Percentiles rank a stretch among this genome's conserved stretches.
These are phyloP conservation scores for Backusella sp. DNA, from an alignment of 192 early-diverging fungal species.

Conservation along the genomic window DNA sequence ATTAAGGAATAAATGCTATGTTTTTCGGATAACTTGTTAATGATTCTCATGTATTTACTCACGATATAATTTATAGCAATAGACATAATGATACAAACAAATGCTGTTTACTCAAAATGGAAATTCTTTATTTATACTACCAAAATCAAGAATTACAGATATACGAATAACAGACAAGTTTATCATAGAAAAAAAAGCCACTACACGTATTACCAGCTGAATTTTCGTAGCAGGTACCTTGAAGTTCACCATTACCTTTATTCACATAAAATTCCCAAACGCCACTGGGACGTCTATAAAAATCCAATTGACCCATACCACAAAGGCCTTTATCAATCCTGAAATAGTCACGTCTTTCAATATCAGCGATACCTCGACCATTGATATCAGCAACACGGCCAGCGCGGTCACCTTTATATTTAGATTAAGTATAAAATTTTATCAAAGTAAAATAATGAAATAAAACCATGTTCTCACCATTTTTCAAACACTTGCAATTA, in stretches of 20 bases:
- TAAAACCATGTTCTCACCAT: not conserved
- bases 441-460: not conserved
- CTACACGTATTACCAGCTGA: not conserved
- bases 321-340: not conserved
- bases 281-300: not conserved
- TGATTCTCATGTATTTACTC: too few species aligned
- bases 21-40: too few species aligned
- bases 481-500: not conserved
- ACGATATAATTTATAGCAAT: too few species aligned
- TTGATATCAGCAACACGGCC: not conserved
- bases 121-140: not conserved
- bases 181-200: not conserved
- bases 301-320: conserved; percentile 1
- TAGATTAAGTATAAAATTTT: not conserved
- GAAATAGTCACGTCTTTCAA: not conserved
- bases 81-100: too few species aligned
- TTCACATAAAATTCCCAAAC: not conserved
- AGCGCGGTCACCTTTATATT: not conserved
- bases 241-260: not conserved
- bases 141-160: not conserved
- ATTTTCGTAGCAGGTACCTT: not conserved
- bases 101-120: too few species aligned
- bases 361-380: not conserved
- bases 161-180: not conserved
- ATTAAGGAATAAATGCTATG: too few species aligned